Base-by-base conservation (phyloP, 2,329 filamentous ascomycete genomes). In the Colletotrichum cordylinicola region DNA sequence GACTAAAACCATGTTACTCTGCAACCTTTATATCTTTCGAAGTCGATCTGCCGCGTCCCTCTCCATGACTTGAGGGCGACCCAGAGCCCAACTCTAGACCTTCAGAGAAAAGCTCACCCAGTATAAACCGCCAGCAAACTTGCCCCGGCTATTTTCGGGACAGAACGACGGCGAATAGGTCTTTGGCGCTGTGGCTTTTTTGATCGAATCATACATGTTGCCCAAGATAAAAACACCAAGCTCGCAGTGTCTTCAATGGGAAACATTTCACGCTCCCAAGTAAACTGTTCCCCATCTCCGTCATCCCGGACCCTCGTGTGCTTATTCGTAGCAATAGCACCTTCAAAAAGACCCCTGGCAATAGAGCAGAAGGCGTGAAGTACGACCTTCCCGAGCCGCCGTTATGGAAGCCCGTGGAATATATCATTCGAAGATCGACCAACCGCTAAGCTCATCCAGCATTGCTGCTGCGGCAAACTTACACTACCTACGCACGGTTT, bases 51-150 rank as follows among this genome's bases (percentile, higher is more conserved):
- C 8, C 4, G 9, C 1, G 37, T 0, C 37, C 18, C 8, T 4
- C 8, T 3, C 37, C 37, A 43, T 18, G 16, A 18, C 18, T 18
- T 31, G 8, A 43, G 8, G 1, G 16, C 4, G 18, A 43, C 37
- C 5, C 39, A 1, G 9, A 48, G 18, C 39, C 1, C 39, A 48
- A 48, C 18, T 0, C 39, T 18, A 1, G 39, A 0, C 39, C 39
- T 21, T 48, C 18, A 48, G 9, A 7, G 3, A 4, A 48, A 48
- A 0, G 18, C 5, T 12, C 39, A 48, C n/a, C 18, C 7, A 12
- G 39, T 48, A 48, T 4, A n/a, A 48, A n/a, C 6, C 18, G 39
- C 39, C 39, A 3, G 1, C 2, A 7, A 48, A 33, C 4, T 10
- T 33, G 31, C 6, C 31, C 31, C 31, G 9, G 31, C 31, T 33